These are phyloP conservation scores for Phylloboletellus chloephorus DNA, from an alignment of 1,284 basidiomycete genomes.

Conservation along the genomic window DNA sequence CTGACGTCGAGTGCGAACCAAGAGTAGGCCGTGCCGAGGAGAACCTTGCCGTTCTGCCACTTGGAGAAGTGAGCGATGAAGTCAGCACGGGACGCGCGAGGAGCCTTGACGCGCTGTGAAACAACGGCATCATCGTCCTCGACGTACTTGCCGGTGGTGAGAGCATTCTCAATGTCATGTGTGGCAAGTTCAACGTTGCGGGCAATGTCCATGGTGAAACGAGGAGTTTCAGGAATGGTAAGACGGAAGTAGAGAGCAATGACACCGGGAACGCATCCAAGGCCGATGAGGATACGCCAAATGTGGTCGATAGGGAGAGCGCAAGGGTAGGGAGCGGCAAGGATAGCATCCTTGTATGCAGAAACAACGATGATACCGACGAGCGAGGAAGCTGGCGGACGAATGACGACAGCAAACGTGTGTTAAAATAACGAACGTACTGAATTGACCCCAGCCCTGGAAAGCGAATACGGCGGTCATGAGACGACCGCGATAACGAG, in stretches of 20 bases:
- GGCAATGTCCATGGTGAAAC: conserved; percentile 70
- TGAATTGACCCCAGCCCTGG: conserved; percentile 52
- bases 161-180: conserved; percentile 48
- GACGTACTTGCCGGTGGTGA: conserved; percentile 38
- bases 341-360: conserved; percentile 51
- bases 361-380: conserved; percentile 52
- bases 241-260: conserved; percentile 53
- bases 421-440: conserved; percentile 30
- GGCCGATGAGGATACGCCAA: conserved; percentile 47
- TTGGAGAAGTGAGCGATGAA: conserved; percentile 44
- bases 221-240: conserved; percentile 55
- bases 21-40: conserved; percentile 45
- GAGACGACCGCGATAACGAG: conserved; percentile 49
- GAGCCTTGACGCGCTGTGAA: conserved; percentile 40
- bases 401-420: conserved; percentile 1
- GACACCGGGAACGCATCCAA: conserved; percentile 50
- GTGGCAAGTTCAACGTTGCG: conserved; percentile 55
- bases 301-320: conserved; percentile 34
- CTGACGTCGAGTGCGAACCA: conserved; percentile 64
- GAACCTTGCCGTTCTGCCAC: conserved; percentile 42
- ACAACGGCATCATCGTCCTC: conserved; percentile 39
- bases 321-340: conserved; percentile 29
- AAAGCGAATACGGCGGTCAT: conserved; percentile 54
- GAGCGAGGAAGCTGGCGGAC: conserved; percentile 40
- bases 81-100: conserved; percentile 43